phyloP scores from a whole-genome alignment of 225 moss, liverwort and hornwort species.

The Straminergon stramineum region DNA sequence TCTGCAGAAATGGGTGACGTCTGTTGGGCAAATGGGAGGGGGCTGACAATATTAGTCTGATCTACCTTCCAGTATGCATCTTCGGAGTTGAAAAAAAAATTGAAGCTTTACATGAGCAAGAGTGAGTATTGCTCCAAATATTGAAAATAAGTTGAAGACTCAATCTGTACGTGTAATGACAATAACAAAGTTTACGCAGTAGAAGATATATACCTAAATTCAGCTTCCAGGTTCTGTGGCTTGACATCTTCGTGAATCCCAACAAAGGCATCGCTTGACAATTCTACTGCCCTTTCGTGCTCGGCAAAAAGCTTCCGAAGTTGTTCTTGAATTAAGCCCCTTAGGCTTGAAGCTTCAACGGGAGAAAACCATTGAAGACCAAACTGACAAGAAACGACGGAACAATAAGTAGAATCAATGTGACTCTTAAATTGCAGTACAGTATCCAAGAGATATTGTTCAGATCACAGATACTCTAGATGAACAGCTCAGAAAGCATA shows the following conservation, averaged over 20 bases:
- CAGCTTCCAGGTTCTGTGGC: conserved; percentile 9
- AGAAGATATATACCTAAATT: not conserved
- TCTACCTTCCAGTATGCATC: not conserved
- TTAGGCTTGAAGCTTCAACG: conserved; percentile 53
- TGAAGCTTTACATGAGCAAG: not conserved
- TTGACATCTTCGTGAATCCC: conserved; percentile 8
- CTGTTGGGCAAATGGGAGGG: too few relatives aligned
- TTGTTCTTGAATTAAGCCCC: conserved; percentile 36
- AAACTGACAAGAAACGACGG: conserved; percentile 30
- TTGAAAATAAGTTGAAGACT: not conserved
- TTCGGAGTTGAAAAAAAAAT: not conserved
- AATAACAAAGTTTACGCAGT: not conserved
- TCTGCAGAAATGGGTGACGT: not conserved
- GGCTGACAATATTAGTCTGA: not conserved
- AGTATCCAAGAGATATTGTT: not conserved
- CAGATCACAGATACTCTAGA: not conserved
- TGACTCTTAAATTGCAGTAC: not conserved
- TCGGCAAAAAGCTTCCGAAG: conserved; percentile 41
- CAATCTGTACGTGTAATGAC: not conserved
- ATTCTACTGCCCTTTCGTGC: not conserved
- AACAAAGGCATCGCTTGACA: not conserved
- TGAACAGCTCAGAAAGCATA: not conserved
- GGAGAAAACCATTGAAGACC: conserved; percentile 74
- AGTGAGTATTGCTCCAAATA: not conserved
- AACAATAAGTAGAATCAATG: not conserved